A percentile compares a stretch with the other conserved stretches of the same genome.
These are phyloP conservation scores for Sporormia fimetaria DNA, from an alignment of 495 filamentous ascomycete genomes.

Conservation along the genomic window DNA sequence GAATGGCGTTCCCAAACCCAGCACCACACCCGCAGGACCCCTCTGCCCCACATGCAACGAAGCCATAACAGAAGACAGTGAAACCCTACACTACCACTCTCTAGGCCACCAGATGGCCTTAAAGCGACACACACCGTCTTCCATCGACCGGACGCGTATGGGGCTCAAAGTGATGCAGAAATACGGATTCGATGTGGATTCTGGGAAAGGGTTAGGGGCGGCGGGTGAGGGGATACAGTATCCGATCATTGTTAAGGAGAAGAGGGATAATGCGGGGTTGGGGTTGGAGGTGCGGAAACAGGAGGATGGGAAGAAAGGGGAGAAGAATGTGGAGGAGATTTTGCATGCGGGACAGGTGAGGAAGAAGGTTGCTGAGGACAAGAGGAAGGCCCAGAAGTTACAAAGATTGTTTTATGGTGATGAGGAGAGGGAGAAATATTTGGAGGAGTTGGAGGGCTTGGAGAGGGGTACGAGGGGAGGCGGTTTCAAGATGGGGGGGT, in stretches of 20 bases:
- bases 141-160: constrained; percentile 64
- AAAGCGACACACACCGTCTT: constrained; percentile 69
- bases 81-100: constrained; percentile 51
- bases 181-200: constrained; percentile 84
- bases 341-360: constrained; percentile 61
- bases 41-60: constrained; percentile 50
- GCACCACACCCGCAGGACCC: constrained; percentile 4
- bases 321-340: constrained; percentile 31
- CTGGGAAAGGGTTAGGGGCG: constrained; percentile 58
- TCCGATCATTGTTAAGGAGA: constrained; percentile 62
- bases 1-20: constrained; percentile 7
- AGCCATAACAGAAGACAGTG: constrained; percentile 34
- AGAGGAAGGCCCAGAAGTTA: constrained; percentile 50
- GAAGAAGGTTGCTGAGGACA: constrained; percentile 48
- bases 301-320: constrained; percentile 35
- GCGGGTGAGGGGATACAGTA: constrained; percentile 53
- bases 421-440: constrained; percentile 61
- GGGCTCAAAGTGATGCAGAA: constrained; percentile 64
- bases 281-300: constrained; percentile 39
- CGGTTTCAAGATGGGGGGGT: constrained; percentile 3
- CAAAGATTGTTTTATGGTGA: constrained; percentile 55
- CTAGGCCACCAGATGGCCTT: constrained; percentile 76
- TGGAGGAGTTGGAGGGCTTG: constrained; percentile 35
- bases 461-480: neutral
- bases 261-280: constrained; percentile 64